Percentiles rank a stretch among this genome's conserved stretches.
These are phyloP conservation scores for Amanita pallidorosea DNA, from an alignment of 768 basidiomycete species.

Conservation along the genomic window DNA sequence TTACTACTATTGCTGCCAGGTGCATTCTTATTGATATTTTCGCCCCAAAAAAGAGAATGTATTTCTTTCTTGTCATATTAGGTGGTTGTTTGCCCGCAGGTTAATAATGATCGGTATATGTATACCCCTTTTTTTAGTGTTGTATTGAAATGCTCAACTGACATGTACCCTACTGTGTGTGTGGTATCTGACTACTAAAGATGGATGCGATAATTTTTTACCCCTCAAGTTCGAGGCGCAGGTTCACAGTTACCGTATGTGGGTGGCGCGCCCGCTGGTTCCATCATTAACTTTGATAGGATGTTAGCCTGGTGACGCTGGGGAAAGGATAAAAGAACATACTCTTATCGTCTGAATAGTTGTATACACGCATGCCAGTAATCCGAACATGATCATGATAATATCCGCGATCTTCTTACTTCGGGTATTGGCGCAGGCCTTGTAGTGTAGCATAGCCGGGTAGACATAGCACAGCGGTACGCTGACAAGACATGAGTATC, in stretches of 20 bases:
- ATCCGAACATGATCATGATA: conserved; percentile 65
- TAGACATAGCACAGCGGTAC: conserved; percentile 93
- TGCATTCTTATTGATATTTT: conserved; percentile 5
- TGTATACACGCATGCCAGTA: conserved; percentile 65
- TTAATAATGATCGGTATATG: neutral
- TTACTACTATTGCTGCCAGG: neutral
- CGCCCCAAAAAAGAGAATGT: neutral
- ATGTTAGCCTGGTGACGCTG: conserved; percentile 3
- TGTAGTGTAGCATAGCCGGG: conserved; percentile 88
- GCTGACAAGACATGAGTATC: conserved; percentile 26
- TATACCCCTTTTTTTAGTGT: neutral
- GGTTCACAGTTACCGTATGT: conserved; percentile 21
- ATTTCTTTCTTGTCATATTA: neutral
- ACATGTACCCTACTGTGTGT: neutral
- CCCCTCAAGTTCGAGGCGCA: neutral
- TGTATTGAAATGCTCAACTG: neutral
- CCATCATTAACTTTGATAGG: conserved; percentile 49
- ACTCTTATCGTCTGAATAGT: conserved; percentile 70
- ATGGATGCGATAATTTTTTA: neutral
- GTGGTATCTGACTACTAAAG: neutral
- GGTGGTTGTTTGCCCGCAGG: neutral
- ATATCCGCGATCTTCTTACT: conserved; percentile 60
- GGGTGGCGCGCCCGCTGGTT: conserved; percentile 31
- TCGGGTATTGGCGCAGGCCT: conserved; percentile 67
- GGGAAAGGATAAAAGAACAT: conserved; percentile 12